A percentile compares a stretch with the other conserved stretches of the same genome.
Evolutionary conservation across 177 flowering plant species (phyloP).

Genomic region (Vitis hybrid): DNA sequence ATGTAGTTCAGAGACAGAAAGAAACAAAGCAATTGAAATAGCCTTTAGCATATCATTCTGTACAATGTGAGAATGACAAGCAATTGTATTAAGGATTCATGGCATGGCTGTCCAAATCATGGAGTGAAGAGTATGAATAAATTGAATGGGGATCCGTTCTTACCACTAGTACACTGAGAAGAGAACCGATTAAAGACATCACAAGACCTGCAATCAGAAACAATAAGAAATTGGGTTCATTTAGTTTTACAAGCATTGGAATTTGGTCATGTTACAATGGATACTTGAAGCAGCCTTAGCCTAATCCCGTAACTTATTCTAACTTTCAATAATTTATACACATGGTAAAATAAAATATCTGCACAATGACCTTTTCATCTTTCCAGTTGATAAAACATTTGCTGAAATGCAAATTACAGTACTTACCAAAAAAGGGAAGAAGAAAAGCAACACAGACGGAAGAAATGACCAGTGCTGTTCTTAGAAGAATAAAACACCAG

Average conservation of each 20-base stretch:
- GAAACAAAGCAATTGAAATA: not conserved
- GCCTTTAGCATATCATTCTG: not conserved
- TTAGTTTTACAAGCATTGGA: not conserved
- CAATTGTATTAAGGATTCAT: not conserved
- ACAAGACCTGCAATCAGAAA: slow-evolving; percentile 61
- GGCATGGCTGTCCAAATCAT: slow-evolving; percentile 1
- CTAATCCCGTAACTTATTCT: too few species aligned
- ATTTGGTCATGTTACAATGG: not conserved
- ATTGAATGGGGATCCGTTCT: slow-evolving; percentile 15
- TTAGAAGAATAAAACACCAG: slow-evolving; percentile 49
- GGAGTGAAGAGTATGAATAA: not conserved
- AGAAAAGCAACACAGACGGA: slow-evolving; percentile 65
- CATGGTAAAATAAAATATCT: not conserved
- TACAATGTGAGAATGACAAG: too few species aligned
- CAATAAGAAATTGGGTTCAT: not conserved
- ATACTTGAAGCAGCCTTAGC: not conserved
- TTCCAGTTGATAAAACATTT: not conserved
- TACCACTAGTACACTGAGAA: slow-evolving; percentile 80
- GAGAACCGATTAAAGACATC: slow-evolving; percentile 90
- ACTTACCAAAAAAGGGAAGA: slow-evolving; percentile 79
- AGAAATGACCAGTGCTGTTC: slow-evolving; percentile 69
- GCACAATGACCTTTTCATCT: not conserved
- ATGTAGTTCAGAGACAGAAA: not conserved
- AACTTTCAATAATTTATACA: not conserved
- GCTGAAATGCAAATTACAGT: not conserved